A percentile compares a stretch with the other conserved stretches of the same genome.
Evolutionary conservation across 768 basidiomycete genomes (phyloP).

Genomic region (Leccinum olivaceopallidum): DNA sequence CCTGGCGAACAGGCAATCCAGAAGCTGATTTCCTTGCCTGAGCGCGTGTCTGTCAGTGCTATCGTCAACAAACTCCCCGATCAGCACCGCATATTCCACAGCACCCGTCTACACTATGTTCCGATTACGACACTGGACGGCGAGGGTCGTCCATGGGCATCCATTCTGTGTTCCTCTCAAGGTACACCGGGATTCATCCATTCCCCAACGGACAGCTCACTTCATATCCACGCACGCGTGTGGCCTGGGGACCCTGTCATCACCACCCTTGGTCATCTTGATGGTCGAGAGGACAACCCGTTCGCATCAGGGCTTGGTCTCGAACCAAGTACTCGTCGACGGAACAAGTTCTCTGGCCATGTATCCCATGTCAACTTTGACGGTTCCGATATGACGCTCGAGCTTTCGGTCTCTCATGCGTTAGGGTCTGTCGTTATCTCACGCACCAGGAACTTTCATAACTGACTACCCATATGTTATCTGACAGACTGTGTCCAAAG

Average conservation of each 20-base stretch:
- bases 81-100: constrained; percentile 35
- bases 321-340: constrained; percentile 53
- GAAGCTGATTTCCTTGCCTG: constrained; percentile 23
- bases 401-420: constrained; percentile 53
- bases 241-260: constrained; percentile 55
- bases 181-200: constrained; percentile 31
- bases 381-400: constrained; percentile 35
- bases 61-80: constrained; percentile 29
- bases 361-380: constrained; percentile 35
- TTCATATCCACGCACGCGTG: constrained; percentile 24
- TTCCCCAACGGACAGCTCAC: constrained; percentile 23
- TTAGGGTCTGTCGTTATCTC: constrained; percentile 45
- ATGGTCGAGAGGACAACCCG: constrained; percentile 18
- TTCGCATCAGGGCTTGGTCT: constrained; percentile 61
- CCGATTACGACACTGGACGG: constrained; percentile 34
- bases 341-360: constrained; percentile 63
- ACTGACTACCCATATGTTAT: neutral
- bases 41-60: constrained; percentile 24
- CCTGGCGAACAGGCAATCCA: constrained; percentile 33
- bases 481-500: constrained; percentile 59
- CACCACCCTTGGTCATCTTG: constrained; percentile 32
- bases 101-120: constrained; percentile 31
- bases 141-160: constrained; percentile 35
- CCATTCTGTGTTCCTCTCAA: constrained; percentile 29
- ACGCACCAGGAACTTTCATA: neutral